Base-by-base conservation (phyloP, 2,329 filamentous ascomycete genomes). In the Pseudopithomyces maydicus region DNA sequence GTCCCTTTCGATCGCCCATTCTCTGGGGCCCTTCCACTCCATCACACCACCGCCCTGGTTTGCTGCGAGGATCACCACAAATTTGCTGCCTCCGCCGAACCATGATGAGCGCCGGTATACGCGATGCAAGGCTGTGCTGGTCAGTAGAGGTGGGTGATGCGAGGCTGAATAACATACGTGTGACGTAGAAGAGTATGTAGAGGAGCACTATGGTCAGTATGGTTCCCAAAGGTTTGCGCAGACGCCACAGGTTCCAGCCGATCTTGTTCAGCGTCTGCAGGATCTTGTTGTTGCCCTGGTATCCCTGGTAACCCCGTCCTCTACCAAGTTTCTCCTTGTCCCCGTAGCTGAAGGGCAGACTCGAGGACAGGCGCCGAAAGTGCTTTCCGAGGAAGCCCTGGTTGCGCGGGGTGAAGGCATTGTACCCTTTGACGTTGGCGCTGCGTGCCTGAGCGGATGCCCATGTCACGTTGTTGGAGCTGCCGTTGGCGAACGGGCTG, bases 1-100 rank as follows among this genome's bases (percentile, higher is more conserved):
- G 80, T 98, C 93, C 74, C 95, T 85, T 79, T 99, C 95, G 69
- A 98, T 96, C 0, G 95, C 95, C 95, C 95, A 99, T 79, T 99
- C 95, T 59, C 93, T 86, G 19, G 94, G 90, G 0, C 94, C 94
- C 77, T 99, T 99, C 94, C 92, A 97, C 72, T 97, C 94, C 92
- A 98, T 98, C 7, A 99, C 95, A 68, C 95, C 95, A 57, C 95
- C 95, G 47, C 95, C 95, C 62, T 96, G 85, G 71, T 99, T 99
- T 54, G 95, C 93, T 22, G 90, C 93, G 19, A 98, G 82, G 61
- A 99, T 92, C 53, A 99, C 90, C 63, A 99, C 95, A 71, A 90
- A 93, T 71, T 97, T 98, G 72, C 89, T 88, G 19, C 95, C 95
- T 49, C 94, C 93, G 49, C 94, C 93, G 3, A 96, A 81, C 77